Percentiles rank a stretch among this genome's conserved stretches.
Evolutionary conservation across 2,329 filamentous ascomycete species (phyloP).

Genomic region (Mycosphaerelloides madeirae): DNA sequence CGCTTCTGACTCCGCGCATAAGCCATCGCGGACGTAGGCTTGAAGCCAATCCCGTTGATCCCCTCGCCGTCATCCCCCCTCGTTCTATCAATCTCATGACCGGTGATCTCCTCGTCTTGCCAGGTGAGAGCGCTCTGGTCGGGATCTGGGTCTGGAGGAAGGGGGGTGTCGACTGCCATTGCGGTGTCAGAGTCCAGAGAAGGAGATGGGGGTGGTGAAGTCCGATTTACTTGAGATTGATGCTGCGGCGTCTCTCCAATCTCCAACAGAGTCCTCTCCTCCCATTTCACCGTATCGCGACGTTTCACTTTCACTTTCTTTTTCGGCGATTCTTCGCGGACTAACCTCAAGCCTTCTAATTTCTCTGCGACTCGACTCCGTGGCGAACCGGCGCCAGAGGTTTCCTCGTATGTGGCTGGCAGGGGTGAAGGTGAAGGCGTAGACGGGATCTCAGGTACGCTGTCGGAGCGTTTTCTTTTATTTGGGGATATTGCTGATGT

Average conservation of each 20-base stretch:
- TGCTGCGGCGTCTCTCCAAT: constrained; percentile 1
- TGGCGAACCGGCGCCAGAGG: no score
- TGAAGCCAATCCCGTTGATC: constrained; percentile 61
- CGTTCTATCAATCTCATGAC: constrained; percentile 48
- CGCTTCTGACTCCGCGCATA: constrained; percentile 53
- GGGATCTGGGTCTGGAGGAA: constrained; percentile 7
- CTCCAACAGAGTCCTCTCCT: constrained; percentile 1
- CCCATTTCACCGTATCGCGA: not conserved
- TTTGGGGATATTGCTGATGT: constrained; percentile 11
- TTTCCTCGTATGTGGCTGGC: no score
- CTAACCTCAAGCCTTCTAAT: constrained; percentile 18
- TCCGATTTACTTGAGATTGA: not conserved
- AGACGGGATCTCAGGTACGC: no score
- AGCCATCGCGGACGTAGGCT: constrained; percentile 56
- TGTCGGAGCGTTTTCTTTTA: constrained; percentile 20
- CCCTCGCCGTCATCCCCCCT: constrained; percentile 60
- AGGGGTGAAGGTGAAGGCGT: not conserved
- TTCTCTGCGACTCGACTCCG: constrained; percentile 27
- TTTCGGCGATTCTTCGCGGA: constrained; percentile 4
- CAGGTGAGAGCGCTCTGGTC: constrained; percentile 42
- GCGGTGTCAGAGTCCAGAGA: constrained; percentile 2
- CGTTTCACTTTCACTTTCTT: constrained; percentile 18
- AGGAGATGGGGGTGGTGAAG: constrained; percentile 2
- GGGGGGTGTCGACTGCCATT: not conserved
- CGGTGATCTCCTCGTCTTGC: constrained; percentile 60